Percentiles rank a stretch among this genome's conserved stretches.
These are phyloP conservation scores for Hippophae gyantsensis DNA, from an alignment of 306 rosid species.

Conservation along the genomic window DNA sequence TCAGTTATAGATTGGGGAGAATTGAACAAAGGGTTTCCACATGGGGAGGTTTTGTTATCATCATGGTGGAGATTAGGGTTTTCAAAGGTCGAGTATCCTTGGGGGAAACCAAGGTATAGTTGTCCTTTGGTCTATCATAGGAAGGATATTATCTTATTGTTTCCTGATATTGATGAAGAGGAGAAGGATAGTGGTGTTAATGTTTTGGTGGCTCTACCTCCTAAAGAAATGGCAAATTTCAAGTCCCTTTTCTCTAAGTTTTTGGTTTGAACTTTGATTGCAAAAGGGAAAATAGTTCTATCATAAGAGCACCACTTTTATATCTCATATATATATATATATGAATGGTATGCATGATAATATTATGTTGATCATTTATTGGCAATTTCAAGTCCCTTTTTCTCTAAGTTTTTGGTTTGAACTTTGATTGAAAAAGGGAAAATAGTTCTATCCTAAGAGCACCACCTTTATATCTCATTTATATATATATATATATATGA, in stretches of 20 bases:
- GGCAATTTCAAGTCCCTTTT: conserved; percentile 34
- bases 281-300: too few relatives aligned
- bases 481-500: too few relatives aligned
- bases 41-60: conserved; percentile 64
- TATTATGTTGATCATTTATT: not conserved
- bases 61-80: conserved; percentile 80
- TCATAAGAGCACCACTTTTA: too few relatives aligned
- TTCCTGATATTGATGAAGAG: conserved; percentile 38
- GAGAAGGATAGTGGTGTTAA: not conserved
- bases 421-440: too few relatives aligned
- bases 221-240: conserved; percentile 42
- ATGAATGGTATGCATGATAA: too few relatives aligned
- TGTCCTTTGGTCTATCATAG: conserved; percentile 51
- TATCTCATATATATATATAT: too few relatives aligned
- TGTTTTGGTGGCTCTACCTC: conserved; percentile 48
- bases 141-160: conserved; percentile 54
- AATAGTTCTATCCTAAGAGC: too few relatives aligned
- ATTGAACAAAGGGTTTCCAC: conserved; percentile 49
- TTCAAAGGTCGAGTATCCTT: conserved; percentile 63
- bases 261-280: conserved; percentile 3
- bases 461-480: too few relatives aligned
- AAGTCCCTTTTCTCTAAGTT: conserved; percentile 27
- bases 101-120: conserved; percentile 70
- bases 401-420: conserved; percentile 22
- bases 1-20: conserved; percentile 70